Evolutionary conservation across 1,284 basidiomycete genomes (phyloP), one percentile per base, ranked within the genome.

Genomic region (Agroathelia rolfsii): DNA sequence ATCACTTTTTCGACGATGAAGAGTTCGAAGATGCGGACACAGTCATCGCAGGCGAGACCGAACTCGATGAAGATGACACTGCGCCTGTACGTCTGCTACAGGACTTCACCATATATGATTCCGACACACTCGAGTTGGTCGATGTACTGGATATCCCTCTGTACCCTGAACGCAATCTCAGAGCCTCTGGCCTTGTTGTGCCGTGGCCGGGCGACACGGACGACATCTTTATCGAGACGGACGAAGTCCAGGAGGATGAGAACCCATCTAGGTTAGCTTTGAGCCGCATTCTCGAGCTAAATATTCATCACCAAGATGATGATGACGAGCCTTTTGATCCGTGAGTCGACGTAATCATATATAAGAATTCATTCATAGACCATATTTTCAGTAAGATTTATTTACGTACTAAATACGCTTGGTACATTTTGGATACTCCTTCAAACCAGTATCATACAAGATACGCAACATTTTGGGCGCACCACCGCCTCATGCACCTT

Each of bases 361-460:
- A 20, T 17, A 22, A 26, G n/a, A n/a, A n/a, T 24, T 23, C 39
- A 15, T 26, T 16, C 15, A 13, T 29, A 13, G 13, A 37, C 3
- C 16, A 24, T 34, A 22, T 14, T 3, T 29, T 3, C 33, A 59
- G 60, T 21, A 58, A 59, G 26, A 55, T 66, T 6, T 66, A 62
- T 34, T 41, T 69, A 16, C 47, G 53, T 17, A 69, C 66, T 1
- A 18, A 47, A 15, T 41, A 52, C 44, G 73, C 76, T 0, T 80
- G 76, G 76, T 80, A 81, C 42, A 74, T 79, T 36, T 55, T 80
- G 2, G 58, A 60, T 8, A 37, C 39, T 3, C 75, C 76, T 0
- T 61, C 66, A 1, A 28, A 34, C 1, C 16, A 36, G 2, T 80
- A 80, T 41, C 37, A 34, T 2, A 47, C 54, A 0, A 61, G 61